phyloP scores from a whole-genome alignment of 768 basidiomycete species.

The Butyriboletus loyo region DNA sequence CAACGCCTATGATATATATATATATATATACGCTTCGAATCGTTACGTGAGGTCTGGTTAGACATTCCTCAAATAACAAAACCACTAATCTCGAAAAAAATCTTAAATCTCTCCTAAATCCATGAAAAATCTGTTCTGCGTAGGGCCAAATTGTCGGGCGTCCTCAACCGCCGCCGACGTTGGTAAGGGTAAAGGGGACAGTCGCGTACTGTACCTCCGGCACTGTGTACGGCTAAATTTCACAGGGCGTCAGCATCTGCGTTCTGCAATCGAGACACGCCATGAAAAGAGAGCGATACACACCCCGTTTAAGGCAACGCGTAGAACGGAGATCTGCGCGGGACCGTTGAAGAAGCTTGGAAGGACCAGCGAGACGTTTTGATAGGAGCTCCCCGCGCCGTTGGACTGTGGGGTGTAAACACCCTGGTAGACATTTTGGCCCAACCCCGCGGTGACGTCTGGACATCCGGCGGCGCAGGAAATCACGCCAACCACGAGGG shows the following conservation, averaged over 20 bases:
- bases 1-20: too few relatives aligned
- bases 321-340: neutral
- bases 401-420: neutral
- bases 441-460: neutral
- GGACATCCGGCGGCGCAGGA: neutral
- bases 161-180: neutral
- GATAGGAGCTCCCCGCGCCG: neutral
- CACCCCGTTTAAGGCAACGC: conserved; percentile 4
- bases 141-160: neutral
- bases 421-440: neutral
- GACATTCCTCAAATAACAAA: too few relatives aligned
- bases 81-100: too few relatives aligned
- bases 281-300: neutral
- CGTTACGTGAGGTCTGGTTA: too few relatives aligned
- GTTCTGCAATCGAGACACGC: neutral
- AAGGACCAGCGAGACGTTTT: neutral
- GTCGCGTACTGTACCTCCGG: neutral
- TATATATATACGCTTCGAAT: too few relatives aligned
- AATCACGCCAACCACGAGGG: neutral
- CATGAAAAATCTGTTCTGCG: too few relatives aligned
- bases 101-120: too few relatives aligned
- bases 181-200: rapidly evolving
- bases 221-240: neutral
- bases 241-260: neutral
- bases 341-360: neutral